These are phyloP conservation scores for Insectozyma bohioensis DNA, from an alignment of 1,139 yeast species.

Conservation along the genomic window DNA sequence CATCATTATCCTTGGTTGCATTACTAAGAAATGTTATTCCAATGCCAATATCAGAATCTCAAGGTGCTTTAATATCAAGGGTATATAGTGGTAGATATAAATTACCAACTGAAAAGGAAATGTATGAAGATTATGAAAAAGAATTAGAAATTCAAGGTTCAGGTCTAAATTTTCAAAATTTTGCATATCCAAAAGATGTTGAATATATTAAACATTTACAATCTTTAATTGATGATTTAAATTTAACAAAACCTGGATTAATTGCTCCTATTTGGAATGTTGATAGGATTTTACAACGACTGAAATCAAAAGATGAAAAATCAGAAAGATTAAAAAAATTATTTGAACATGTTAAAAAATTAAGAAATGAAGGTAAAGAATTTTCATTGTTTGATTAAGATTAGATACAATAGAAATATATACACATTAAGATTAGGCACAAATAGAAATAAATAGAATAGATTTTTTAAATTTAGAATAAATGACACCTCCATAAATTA, in stretches of 20 bases:
- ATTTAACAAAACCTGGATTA: conserved; percentile 21
- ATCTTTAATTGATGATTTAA: conserved; percentile 19
- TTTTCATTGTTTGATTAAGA: conserved; percentile 8
- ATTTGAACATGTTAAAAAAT: conserved; percentile 20
- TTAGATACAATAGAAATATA: not conserved
- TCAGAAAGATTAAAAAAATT: conserved; percentile 19
- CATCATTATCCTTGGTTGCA: conserved; percentile 40
- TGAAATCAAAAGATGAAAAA: conserved; percentile 20
- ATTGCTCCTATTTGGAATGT: conserved; percentile 28
- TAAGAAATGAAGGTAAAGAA: conserved; percentile 20
- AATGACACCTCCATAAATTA: too few species aligned
- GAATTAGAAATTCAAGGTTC: conserved; percentile 24
- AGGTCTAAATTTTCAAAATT: conserved; percentile 27
- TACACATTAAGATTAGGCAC: too few species aligned
- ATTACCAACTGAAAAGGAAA: conserved; percentile 34
- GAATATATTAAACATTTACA: conserved; percentile 29
- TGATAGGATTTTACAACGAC: conserved; percentile 17
- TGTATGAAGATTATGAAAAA: conserved; percentile 22
- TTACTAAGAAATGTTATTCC: conserved; percentile 44
- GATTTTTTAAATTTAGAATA: too few species aligned
- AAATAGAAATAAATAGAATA: too few species aligned
- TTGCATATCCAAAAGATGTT: conserved; percentile 30
- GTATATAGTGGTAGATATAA: conserved; percentile 38
- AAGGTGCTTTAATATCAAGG: conserved; percentile 44
- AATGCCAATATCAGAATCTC: conserved; percentile 49